Percentiles rank a stretch among this genome's conserved stretches.
phyloP scores from a whole-genome alignment of 2,329 filamentous ascomycete genomes.

The Neofusicoccum sp. region DNA sequence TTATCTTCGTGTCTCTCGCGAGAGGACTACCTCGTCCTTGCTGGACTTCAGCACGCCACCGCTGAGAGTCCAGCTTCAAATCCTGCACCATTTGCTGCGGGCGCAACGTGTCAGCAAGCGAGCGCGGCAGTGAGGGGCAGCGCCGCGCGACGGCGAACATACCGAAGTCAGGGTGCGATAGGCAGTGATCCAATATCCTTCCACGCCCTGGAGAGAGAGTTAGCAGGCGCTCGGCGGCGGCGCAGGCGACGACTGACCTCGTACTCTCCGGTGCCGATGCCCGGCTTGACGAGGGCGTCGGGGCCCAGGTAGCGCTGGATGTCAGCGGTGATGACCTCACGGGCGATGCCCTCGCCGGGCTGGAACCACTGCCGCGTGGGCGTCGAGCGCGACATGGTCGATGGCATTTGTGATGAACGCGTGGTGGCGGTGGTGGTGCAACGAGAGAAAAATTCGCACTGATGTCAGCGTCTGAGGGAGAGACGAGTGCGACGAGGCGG shows the following conservation, averaged over 20 bases:
- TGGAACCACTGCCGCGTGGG: constrained; percentile 48
- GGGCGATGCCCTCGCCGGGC: constrained; percentile 49
- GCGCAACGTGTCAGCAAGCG: neutral
- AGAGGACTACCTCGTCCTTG: constrained; percentile 49
- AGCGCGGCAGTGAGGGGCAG: neutral
- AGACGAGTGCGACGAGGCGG: constrained; percentile 33
- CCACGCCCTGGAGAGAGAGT: constrained; percentile 36
- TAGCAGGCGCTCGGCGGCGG: constrained; percentile 9
- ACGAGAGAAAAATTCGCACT: constrained; percentile 33
- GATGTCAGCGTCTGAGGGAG: constrained; percentile 30
- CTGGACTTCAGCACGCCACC: constrained; percentile 39
- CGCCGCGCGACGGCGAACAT: constrained; percentile 25
- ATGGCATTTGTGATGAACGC: constrained; percentile 22
- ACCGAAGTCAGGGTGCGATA: constrained; percentile 52
- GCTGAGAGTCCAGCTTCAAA: constrained; percentile 47
- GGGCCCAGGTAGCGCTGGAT: constrained; percentile 52
- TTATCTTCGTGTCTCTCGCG: constrained; percentile 39
- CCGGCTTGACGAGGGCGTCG: constrained; percentile 51
- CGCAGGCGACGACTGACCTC: constrained; percentile 34
- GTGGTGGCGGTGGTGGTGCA: constrained; percentile 22
- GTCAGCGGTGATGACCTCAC: constrained; percentile 53
- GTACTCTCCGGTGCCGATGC: constrained; percentile 44
- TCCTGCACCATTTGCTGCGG: constrained; percentile 50
- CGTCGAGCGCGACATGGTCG: constrained; percentile 25
- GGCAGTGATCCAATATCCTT: constrained; percentile 52